Conservation (phyloP, 2,329 filamentous ascomycete genomes). For the Cercospora sojina region DNA sequence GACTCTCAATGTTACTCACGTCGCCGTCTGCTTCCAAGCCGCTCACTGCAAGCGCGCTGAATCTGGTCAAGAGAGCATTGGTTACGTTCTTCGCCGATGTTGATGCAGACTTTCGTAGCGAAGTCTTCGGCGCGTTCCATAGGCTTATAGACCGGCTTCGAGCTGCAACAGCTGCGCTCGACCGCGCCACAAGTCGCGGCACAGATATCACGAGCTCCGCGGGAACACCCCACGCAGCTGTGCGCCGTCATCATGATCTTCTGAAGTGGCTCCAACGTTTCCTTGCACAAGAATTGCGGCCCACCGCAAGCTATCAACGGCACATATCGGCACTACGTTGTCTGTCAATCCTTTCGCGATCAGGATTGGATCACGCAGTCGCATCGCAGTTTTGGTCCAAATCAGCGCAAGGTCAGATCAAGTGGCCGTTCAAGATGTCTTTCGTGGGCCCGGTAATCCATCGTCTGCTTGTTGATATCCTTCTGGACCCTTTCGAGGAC, state of each 20-base stretch:
- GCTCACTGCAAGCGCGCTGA: constrained; percentile 62
- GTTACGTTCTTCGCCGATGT: constrained; percentile 75
- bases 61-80: constrained; percentile 64
- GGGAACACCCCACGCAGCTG: background rate
- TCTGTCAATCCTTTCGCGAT: constrained; percentile 64
- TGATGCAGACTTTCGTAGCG: constrained; percentile 81
- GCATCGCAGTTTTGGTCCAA: constrained; percentile 44
- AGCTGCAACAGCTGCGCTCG: constrained; percentile 60
- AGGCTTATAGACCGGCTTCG: constrained; percentile 75
- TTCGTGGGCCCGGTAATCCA: constrained; percentile 50
- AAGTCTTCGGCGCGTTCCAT: constrained; percentile 71
- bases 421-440: constrained; percentile 52
- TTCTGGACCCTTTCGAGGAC: constrained; percentile 91
- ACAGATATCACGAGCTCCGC: background rate
- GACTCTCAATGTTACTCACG: constrained; percentile 74
- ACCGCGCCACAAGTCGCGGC: constrained; percentile 11
- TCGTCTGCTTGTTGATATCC: constrained; percentile 70
- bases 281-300: constrained; percentile 69
- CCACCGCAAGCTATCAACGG: constrained; percentile 84
- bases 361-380: constrained; percentile 61
- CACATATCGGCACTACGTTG: constrained; percentile 79
- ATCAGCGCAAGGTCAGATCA: constrained; percentile 49
- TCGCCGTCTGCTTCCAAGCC: constrained; percentile 73
- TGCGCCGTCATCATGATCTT: constrained; percentile 49
- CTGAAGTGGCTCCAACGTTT: constrained; percentile 73